Conservation (phyloP, 352 stramenopile genomes). For the Saprolegnia parasitica region DNA sequence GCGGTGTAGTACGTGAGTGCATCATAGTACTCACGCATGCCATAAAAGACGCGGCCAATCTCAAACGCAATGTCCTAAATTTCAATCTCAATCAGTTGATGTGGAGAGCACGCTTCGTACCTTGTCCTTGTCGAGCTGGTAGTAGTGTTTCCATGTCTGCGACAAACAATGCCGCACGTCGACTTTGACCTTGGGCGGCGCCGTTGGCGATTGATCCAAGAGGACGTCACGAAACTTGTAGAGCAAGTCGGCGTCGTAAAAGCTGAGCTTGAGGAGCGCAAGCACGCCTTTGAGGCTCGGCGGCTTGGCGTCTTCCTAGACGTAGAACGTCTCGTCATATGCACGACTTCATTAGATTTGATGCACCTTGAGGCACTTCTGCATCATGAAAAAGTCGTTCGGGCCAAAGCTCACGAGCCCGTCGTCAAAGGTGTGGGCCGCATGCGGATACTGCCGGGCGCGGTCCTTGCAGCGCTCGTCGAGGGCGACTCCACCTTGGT, state of each 20-base stretch:
- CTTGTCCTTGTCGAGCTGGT: slow-evolving; percentile 90
- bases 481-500: slow-evolving; percentile 37
- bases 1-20: slow-evolving; percentile 86
- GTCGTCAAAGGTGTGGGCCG: slow-evolving; percentile 76
- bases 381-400: slow-evolving; percentile 95
- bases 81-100: neutral
- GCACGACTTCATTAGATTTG: no score
- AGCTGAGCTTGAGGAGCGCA: slow-evolving; percentile 86
- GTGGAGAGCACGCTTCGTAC: slow-evolving; percentile 13
- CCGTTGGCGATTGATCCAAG: slow-evolving; percentile 76
- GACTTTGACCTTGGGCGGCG: slow-evolving; percentile 52
- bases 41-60: slow-evolving; percentile 89
- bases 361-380: slow-evolving; percentile 66
- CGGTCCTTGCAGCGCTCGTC: slow-evolving; percentile 59
- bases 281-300: slow-evolving; percentile 85
- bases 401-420: slow-evolving; percentile 87
- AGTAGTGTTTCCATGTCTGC: slow-evolving; percentile 90
- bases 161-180: slow-evolving; percentile 86
- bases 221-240: slow-evolving; percentile 93
- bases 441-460: slow-evolving; percentile 55
- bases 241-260: slow-evolving; percentile 93
- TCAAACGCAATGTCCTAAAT: slow-evolving; percentile 80
- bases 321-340: neutral
- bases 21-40: slow-evolving; percentile 87
- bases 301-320: slow-evolving; percentile 71